phyloP scores from a whole-genome alignment of 352 stramenopile genomes.

The Globisporangium rhizosaccharum region DNA sequence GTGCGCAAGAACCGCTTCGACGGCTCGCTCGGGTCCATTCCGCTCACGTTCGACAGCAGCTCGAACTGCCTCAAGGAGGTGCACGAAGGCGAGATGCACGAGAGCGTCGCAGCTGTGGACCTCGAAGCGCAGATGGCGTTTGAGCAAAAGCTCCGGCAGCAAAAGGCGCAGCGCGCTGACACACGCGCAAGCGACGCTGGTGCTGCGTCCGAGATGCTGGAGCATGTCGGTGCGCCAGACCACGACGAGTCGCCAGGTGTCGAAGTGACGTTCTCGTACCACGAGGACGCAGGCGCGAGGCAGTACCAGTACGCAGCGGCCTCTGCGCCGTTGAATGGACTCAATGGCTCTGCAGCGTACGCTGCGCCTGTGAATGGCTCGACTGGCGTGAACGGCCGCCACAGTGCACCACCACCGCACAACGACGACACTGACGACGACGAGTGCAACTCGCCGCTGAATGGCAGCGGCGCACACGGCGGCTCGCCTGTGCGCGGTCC shows the following conservation, averaged over 20 bases:
- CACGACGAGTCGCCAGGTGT: neutral
- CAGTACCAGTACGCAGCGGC: constrained; percentile 8
- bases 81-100: constrained; percentile 57
- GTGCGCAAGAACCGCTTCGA: constrained; percentile 96
- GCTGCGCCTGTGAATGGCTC: constrained; percentile 5
- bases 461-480: constrained; percentile 10
- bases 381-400: neutral
- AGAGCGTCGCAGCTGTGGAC: constrained; percentile 61
- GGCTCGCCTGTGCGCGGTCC: constrained; percentile 8
- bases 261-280: constrained; percentile 9
- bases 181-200: neutral
- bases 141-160: constrained; percentile 48
- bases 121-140: constrained; percentile 76
- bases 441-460: constrained; percentile 2
- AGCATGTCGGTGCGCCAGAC: neutral
- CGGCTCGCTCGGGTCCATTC: constrained; percentile 85
- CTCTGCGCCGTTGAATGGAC: constrained; percentile 8
- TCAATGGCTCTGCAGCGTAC: neutral
- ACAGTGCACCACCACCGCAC: neutral
- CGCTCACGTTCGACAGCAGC: constrained; percentile 77
- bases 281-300: neutral
- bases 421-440: constrained; percentile 19
- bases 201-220: constrained; percentile 1
- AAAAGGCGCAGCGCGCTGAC: constrained; percentile 19
- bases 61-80: constrained; percentile 65